These are phyloP conservation scores for Mycena chlorophos DNA, from an alignment of 768 basidiomycete species.

Conservation along the genomic window DNA sequence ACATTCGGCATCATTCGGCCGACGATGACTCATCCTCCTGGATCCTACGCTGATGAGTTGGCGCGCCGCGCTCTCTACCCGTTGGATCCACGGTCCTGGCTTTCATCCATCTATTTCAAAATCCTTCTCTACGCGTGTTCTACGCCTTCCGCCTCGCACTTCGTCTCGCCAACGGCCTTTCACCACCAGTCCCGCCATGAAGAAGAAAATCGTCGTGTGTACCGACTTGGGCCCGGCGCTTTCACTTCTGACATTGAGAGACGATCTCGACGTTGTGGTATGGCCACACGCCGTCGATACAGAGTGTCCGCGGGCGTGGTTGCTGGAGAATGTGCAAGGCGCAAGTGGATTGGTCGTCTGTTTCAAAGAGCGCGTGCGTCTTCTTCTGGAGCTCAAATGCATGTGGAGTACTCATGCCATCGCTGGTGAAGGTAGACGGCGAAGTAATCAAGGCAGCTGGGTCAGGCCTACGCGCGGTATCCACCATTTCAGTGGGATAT, in stretches of 20 bases:
- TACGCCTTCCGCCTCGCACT: too few species aligned
- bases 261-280: slow-evolving; percentile 7
- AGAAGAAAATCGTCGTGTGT: slow-evolving; percentile 19
- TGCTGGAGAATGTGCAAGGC: slow-evolving; percentile 67
- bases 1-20: too few species aligned
- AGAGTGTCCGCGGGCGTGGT: slow-evolving; percentile 57
- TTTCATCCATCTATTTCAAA: too few species aligned
- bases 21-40: too few species aligned
- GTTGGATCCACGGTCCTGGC: too few species aligned
- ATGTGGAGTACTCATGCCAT: slow-evolving; percentile 8
- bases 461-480: slow-evolving; percentile 70
- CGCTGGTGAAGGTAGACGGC: slow-evolving; percentile 56
- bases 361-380: slow-evolving; percentile 67
- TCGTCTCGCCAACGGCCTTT: not conserved
- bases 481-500: slow-evolving; percentile 93
- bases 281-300: slow-evolving; percentile 34
- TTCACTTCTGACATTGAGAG: slow-evolving; percentile 9
- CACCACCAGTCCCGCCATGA: not conserved
- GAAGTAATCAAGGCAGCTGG: slow-evolving; percentile 80
- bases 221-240: slow-evolving; percentile 18
- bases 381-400: not conserved
- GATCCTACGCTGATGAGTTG: too few species aligned
- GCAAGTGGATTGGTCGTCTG: slow-evolving; percentile 66
- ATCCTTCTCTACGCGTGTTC: too few species aligned
- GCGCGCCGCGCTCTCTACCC: too few species aligned